Conservation (phyloP, 108 stramenopile genomes). For the Cyclotella cryptica region DNA sequence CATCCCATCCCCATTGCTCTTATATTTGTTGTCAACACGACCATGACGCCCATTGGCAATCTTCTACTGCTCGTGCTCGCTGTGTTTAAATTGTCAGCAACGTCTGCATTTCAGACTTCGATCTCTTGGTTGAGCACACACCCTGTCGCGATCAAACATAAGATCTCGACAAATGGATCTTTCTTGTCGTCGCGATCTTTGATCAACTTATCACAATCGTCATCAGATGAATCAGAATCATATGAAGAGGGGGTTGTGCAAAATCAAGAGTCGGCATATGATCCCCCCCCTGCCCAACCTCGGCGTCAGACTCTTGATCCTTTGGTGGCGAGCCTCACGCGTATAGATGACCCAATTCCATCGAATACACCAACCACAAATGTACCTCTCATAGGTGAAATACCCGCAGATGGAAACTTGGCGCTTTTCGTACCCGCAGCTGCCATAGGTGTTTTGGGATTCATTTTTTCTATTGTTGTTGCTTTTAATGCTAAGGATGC, state of each 20-base stretch:
- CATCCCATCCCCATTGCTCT: too few relatives aligned
- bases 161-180: too few relatives aligned
- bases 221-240: background rate
- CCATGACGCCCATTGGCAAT: too few relatives aligned
- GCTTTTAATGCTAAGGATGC: conserved; percentile 60
- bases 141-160: too few relatives aligned
- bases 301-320: conserved; percentile 61
- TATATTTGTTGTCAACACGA: too few relatives aligned
- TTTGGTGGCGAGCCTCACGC: conserved; percentile 71
- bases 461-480: conserved; percentile 66
- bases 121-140: too few relatives aligned
- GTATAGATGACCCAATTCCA: conserved; percentile 53
- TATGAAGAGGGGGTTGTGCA: background rate
- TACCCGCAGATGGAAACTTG: conserved; percentile 71
- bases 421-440: conserved; percentile 71
- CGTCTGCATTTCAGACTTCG: too few relatives aligned
- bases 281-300: conserved; percentile 12
- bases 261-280: background rate
- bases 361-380: conserved; percentile 45
- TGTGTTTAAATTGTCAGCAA: too few relatives aligned
- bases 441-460: conserved; percentile 69
- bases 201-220: conserved; percentile 4
- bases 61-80: too few relatives aligned
- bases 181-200: background rate
- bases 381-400: conserved; percentile 74